A percentile compares a stretch with the other conserved stretches of the same genome.
These are phyloP conservation scores for Lactifluus piperatus DNA, from an alignment of 768 basidiomycete species.

Conservation along the genomic window DNA sequence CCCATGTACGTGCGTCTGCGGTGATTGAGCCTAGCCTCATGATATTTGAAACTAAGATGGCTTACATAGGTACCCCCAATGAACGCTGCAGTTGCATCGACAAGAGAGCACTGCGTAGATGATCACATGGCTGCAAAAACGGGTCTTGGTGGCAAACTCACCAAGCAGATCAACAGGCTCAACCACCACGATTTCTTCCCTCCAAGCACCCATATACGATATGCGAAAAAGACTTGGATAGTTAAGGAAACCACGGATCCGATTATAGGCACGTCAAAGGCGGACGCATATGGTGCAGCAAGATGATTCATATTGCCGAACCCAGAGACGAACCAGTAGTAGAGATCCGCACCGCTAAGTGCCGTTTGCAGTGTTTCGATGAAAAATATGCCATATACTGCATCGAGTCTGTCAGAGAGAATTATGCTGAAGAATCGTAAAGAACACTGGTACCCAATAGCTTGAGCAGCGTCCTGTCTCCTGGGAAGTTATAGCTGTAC, in stretches of 20 bases:
- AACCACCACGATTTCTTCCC: not conserved
- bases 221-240: conserved; percentile 28
- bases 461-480: not conserved
- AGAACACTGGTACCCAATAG: not conserved
- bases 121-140: not conserved
- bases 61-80: not conserved
- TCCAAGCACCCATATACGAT: conserved; percentile 23
- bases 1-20: not conserved
- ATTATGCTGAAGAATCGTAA: not conserved
- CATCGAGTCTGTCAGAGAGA: not conserved
- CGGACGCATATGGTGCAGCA: conserved; percentile 17
- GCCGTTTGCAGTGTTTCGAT: conserved; percentile 23
- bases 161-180: not conserved
- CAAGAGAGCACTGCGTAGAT: not conserved
- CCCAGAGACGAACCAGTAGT: conserved; percentile 26
- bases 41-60: not conserved
- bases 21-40: not conserved
- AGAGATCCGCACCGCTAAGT: conserved; percentile 24
- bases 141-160: not conserved
- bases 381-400: conserved; percentile 24
- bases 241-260: conserved; percentile 23
- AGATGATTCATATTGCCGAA: conserved; percentile 26
- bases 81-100: not conserved
- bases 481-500: conserved; percentile 10
- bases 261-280: conserved; percentile 25